Evolutionary conservation across 2,329 filamentous ascomycete genomes (phyloP).

Genomic region (Chalaropsis thielavioides): DNA sequence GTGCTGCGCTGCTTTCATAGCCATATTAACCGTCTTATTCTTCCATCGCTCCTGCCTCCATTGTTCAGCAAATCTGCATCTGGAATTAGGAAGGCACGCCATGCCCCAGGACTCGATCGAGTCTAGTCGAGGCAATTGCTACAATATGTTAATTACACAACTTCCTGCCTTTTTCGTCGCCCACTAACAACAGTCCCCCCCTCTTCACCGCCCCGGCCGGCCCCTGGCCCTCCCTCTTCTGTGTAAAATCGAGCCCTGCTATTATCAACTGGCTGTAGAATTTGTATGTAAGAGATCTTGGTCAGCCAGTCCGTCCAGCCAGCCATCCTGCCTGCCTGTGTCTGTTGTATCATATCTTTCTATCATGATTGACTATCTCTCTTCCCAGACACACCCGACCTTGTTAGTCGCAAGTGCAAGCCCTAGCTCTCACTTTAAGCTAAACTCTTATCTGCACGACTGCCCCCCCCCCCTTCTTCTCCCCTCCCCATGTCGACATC

Average conservation of each 20-base stretch:
- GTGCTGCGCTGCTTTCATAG: background rate
- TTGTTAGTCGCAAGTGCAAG: background rate
- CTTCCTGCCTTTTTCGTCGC: background rate
- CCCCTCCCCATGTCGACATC: background rate
- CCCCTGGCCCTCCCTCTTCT: too few relatives aligned
- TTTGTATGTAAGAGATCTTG: constrained; percentile 8
- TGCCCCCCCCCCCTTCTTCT: background rate
- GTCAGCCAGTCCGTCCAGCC: too few relatives aligned
- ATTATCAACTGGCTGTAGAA: background rate
- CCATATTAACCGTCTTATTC: background rate
- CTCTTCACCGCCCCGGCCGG: background rate
- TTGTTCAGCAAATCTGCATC: background rate
- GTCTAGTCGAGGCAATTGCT: background rate
- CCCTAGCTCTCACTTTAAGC: constrained; percentile 3
- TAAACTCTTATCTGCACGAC: background rate
- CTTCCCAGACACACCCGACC: background rate
- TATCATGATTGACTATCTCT: background rate
- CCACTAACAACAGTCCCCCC: background rate
- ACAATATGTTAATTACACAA: background rate
- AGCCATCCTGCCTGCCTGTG: too few relatives aligned
- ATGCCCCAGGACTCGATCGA: background rate
- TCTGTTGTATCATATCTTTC: constrained; percentile 2
- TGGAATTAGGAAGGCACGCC: background rate
- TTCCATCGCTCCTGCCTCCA: background rate
- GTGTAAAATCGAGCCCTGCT: too few relatives aligned